These are phyloP conservation scores for Penicillium sp. DNA, from an alignment of 2,329 filamentous ascomycete genomes.

Conservation along the genomic window DNA sequence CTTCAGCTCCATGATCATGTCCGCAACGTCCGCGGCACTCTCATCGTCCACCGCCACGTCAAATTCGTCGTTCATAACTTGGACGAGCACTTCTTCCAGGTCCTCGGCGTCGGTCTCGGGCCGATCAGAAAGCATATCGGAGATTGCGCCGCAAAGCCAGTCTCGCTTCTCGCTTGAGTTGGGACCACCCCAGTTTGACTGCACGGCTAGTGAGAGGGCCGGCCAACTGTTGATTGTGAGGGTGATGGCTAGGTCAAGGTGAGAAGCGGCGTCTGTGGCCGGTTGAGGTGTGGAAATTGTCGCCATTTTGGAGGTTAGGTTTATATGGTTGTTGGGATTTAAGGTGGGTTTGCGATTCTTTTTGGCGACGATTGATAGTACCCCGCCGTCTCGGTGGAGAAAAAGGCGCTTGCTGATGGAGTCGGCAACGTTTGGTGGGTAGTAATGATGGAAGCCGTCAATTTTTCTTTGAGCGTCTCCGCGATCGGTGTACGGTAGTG, in stretches of 20 bases:
- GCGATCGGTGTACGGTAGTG: not conserved
- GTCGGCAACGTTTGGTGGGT: too few relatives aligned
- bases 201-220: conserved; percentile 79
- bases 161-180: conserved; percentile 84
- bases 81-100: conserved; percentile 77
- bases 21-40: conserved; percentile 70
- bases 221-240: conserved; percentile 85
- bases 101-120: conserved; percentile 71
- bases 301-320: conserved; percentile 18
- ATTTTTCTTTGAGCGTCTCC: not conserved
- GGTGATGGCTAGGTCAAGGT: conserved; percentile 84
- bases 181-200: conserved; percentile 83
- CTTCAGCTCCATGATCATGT: conserved; percentile 67
- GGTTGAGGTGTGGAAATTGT: conserved; percentile 15
- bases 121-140: conserved; percentile 67
- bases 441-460: not conserved
- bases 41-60: conserved; percentile 91
- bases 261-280: conserved; percentile 56
- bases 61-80: conserved; percentile 95
- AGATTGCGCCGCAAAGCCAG: conserved; percentile 88
- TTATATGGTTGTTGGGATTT: not conserved
- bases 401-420: not conserved
- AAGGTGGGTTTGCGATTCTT: not conserved
- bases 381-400: conserved; percentile 12
- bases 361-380: conserved; percentile 3